phyloP scores from a whole-genome alignment of 108 stramenopile species.

The Cylindrotheca fusiformis region DNA sequence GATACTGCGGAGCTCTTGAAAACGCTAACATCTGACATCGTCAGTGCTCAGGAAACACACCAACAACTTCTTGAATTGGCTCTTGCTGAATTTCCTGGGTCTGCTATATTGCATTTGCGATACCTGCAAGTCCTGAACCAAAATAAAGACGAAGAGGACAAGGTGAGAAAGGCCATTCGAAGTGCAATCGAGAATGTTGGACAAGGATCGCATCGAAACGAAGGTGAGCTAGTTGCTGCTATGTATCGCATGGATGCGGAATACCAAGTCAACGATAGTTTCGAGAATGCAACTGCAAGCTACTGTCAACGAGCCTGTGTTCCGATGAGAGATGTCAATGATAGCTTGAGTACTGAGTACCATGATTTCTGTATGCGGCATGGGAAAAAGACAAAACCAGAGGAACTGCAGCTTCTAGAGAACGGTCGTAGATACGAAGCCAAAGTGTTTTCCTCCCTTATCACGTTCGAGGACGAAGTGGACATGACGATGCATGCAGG shows the following conservation, averaged over 20 bases:
- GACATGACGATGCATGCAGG: conserved; percentile 64
- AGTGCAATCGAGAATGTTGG: conserved; percentile 53
- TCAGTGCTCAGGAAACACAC: conserved; percentile 31
- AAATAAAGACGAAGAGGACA: conserved; percentile 10
- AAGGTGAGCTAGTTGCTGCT: conserved; percentile 17
- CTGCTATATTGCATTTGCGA: conserved; percentile 41
- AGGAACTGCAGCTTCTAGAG: conserved; percentile 27
- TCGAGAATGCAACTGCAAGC: conserved; percentile 2
- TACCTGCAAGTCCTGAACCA: conserved; percentile 38
- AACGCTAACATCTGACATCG: conserved; percentile 22
- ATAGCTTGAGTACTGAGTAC: conserved; percentile 23
- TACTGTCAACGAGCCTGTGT: conserved; percentile 30
- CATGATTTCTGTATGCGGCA: conserved; percentile 26
- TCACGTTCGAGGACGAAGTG: conserved; percentile 68
- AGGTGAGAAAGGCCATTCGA: conserved; percentile 43
- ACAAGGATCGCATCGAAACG: conserved; percentile 65
- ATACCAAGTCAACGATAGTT: conserved; percentile 4
- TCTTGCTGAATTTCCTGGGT: conserved; percentile 73
- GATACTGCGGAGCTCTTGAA: conserved; percentile 51
- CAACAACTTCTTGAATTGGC: conserved; percentile 73
- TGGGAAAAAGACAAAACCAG: not conserved
- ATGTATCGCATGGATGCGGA: conserved; percentile 19
- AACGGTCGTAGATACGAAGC: conserved; percentile 38
- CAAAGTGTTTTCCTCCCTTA: conserved; percentile 33
- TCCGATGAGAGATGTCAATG: conserved; percentile 46